Conservation (phyloP, 2,329 filamentous ascomycete genomes). For the Microcyclospora pomicola region DNA sequence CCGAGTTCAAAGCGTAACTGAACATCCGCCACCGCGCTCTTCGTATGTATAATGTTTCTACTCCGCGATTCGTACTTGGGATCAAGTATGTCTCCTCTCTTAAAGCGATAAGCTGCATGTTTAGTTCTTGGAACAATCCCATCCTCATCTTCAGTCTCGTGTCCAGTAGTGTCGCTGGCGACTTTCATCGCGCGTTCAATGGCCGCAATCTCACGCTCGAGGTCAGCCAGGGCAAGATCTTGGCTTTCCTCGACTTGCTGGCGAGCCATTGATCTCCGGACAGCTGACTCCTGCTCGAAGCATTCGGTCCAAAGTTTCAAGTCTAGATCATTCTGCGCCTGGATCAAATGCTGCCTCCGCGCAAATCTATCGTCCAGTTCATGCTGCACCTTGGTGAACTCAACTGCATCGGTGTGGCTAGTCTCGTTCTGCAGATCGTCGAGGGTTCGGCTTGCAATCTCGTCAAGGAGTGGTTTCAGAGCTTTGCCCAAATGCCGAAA, state of each 20-base stretch:
- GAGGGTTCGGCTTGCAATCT: slow-evolving; percentile 48
- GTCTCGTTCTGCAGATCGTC: slow-evolving; percentile 43
- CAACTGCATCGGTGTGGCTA: slow-evolving; percentile 39
- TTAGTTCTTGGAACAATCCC: slow-evolving; percentile 24
- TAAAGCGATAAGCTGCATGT: slow-evolving; percentile 19
- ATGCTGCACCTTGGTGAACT: slow-evolving; percentile 36
- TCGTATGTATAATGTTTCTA: slow-evolving; percentile 14
- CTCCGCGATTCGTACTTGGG: slow-evolving; percentile 18
- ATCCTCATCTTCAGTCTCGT: slow-evolving; percentile 24
- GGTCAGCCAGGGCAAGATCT: slow-evolving; percentile 14
- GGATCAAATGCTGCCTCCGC: slow-evolving; percentile 24
- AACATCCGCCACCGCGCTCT: slow-evolving; percentile 12
- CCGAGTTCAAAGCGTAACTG: slow-evolving; percentile 12
- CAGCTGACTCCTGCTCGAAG: slow-evolving; percentile 27
- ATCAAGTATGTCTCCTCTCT: slow-evolving; percentile 12
- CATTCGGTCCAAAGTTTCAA: slow-evolving; percentile 23
- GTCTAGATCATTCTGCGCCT: slow-evolving; percentile 25
- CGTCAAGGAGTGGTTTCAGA: slow-evolving; percentile 50
- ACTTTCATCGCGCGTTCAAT: slow-evolving; percentile 11
- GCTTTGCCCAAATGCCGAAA: slow-evolving; percentile 50
- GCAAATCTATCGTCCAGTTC: slow-evolving; percentile 38
- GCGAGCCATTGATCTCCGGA: slow-evolving; percentile 20
- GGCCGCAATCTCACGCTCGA: slow-evolving; percentile 19
- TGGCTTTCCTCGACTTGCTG: slow-evolving; percentile 19
- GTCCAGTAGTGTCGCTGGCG: slow-evolving; percentile 1